Evolutionary conservation across 306 rosid species (phyloP).

Genomic region (Oxytropis ochrocephala): DNA sequence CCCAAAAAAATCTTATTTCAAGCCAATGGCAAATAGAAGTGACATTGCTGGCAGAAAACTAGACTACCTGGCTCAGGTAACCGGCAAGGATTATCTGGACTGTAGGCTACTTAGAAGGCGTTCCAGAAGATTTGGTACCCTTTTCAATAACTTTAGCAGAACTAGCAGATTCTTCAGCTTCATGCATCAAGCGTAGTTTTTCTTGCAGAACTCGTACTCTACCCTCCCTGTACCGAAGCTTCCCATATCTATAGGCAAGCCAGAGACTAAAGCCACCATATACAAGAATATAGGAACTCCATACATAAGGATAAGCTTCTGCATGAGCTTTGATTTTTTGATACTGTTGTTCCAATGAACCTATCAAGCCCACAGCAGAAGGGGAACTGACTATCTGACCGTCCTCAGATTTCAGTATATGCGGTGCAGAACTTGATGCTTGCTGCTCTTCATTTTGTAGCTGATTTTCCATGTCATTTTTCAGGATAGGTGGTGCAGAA

Average conservation of each 20-base stretch:
- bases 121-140: conserved; percentile 39
- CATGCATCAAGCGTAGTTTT: conserved; percentile 48
- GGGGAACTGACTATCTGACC: conserved; percentile 24
- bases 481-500: neutral
- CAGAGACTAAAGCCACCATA: conserved; percentile 73
- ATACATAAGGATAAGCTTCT: conserved; percentile 73
- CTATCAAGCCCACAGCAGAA: conserved; percentile 29
- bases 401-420: conserved; percentile 32
- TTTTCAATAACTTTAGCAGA: conserved; percentile 38
- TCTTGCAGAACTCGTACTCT: conserved; percentile 57
- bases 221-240: conserved; percentile 71
- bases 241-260: conserved; percentile 70
- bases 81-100: neutral
- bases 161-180: conserved; percentile 47
- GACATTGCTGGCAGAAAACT: conserved; percentile 4
- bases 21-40: neutral
- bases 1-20: neutral
- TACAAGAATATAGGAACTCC: conserved; percentile 76
- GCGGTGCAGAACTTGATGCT: conserved; percentile 20
- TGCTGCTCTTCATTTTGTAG: neutral
- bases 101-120: conserved; percentile 17
- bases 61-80: conserved; percentile 10
- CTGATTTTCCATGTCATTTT: conserved; percentile 12
- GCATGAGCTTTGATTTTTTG: conserved; percentile 57
- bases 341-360: conserved; percentile 43